phyloP scores from a whole-genome alignment of 2,329 filamentous ascomycete genomes.

The Alternaria sp. region DNA sequence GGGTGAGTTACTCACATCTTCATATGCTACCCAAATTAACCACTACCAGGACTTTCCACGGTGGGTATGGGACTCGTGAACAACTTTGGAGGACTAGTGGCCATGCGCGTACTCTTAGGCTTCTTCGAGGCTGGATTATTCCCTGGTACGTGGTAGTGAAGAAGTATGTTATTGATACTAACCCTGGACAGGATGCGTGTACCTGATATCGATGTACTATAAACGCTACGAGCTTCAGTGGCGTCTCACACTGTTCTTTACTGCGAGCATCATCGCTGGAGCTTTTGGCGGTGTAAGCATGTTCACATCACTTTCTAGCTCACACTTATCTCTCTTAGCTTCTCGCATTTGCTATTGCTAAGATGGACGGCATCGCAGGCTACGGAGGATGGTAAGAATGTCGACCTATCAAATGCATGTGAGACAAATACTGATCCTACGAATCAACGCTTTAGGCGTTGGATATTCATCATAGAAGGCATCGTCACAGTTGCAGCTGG shows the following conservation, averaged over 20 bases:
- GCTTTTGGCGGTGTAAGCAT: constrained; percentile 52
- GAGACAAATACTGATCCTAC: not conserved
- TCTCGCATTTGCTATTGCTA: constrained; percentile 61
- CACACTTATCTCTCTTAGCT: constrained; percentile 30
- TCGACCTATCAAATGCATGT: no score
- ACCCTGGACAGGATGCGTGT: constrained; percentile 36
- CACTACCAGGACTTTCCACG: constrained; percentile 45
- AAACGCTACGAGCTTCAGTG: constrained; percentile 56
- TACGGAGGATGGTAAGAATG: constrained; percentile 39
- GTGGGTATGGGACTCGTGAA: constrained; percentile 59
- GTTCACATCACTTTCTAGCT: not conserved
- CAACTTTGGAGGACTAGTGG: constrained; percentile 58
- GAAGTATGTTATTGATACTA: not conserved
- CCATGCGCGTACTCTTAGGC: constrained; percentile 54
- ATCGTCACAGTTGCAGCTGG: constrained; percentile 49
- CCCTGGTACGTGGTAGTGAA: constrained; percentile 26
- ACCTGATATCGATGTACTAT: constrained; percentile 53
- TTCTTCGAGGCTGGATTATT: constrained; percentile 52
- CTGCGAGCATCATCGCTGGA: constrained; percentile 53
- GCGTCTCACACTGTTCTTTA: constrained; percentile 54
- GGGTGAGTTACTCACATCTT: constrained; percentile 33
- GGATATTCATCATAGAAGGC: constrained; percentile 47
- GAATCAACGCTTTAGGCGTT: constrained; percentile 26
- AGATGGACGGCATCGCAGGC: constrained; percentile 65
- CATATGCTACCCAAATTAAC: not conserved